Conservation (phyloP, 495 filamentous ascomycete species). For the Clohesyomyces aquaticus region DNA sequence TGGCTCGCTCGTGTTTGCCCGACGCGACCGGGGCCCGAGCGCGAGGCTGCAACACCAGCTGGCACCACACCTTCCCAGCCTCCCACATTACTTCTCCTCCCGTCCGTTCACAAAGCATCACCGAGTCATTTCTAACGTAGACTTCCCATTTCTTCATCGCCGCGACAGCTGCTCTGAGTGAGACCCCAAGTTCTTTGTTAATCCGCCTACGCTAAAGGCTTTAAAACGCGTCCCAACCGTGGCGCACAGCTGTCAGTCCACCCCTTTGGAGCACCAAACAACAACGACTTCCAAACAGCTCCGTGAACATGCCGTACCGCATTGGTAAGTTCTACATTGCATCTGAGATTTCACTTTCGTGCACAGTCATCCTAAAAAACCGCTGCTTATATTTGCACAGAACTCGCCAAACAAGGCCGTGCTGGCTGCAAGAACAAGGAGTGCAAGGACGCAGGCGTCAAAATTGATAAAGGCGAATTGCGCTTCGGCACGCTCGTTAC, state of each 20-base stretch:
- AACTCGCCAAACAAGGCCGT: constrained; percentile 61
- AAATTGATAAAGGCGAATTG: constrained; percentile 77
- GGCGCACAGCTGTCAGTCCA: neutral
- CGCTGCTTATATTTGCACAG: constrained; percentile 48
- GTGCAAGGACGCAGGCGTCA: constrained; percentile 65
- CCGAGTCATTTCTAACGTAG: neutral
- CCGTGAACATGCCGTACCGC: constrained; percentile 7
- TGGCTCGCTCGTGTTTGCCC: constrained; percentile 2
- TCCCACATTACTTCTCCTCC: neutral
- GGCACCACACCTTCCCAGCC: neutral
- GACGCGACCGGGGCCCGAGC: constrained; percentile 28
- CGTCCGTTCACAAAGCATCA: neutral
- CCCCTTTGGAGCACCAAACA: neutral
- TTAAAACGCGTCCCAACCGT: neutral
- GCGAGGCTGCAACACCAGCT: neutral
- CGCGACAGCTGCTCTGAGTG: neutral
- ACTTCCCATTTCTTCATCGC: neutral
- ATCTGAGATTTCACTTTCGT: neutral
- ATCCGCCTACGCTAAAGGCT: neutral
- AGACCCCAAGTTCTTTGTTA: neutral
- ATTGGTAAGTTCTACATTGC: constrained; percentile 7
- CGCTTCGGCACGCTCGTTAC: constrained; percentile 71
- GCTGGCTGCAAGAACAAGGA: constrained; percentile 69
- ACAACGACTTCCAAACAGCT: neutral
- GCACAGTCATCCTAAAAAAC: neutral